Conservation (phyloP, 2,329 filamentous ascomycete species). For the Calonectria pauciramosa region DNA sequence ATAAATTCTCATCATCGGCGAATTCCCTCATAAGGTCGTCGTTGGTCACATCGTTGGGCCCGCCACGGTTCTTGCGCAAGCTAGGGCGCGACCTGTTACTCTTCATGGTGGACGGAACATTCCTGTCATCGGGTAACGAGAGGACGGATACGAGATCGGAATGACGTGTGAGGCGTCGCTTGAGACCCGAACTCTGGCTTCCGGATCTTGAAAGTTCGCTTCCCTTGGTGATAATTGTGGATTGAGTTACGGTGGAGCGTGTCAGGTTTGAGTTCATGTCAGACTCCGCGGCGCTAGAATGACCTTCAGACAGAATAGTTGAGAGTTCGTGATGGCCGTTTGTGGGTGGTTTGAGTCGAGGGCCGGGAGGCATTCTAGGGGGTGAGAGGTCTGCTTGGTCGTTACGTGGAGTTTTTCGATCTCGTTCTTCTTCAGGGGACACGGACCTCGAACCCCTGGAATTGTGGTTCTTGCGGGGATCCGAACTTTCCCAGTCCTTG, state of each 20-base stretch:
- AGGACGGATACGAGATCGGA: conserved; percentile 95
- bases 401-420: conserved; percentile 33
- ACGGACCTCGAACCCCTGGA: conserved; percentile 31
- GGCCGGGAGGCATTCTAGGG: conserved; percentile 48
- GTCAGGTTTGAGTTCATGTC: conserved; percentile 67
- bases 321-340: conserved; percentile 69
- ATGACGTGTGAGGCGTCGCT: conserved; percentile 87
- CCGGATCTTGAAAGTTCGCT: conserved; percentile 55
- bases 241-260: conserved; percentile 68
- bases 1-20: conserved; percentile 85
- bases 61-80: conserved; percentile 79
- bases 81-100: conserved; percentile 84
- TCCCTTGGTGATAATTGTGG: conserved; percentile 63
- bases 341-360: conserved; percentile 62
- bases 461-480: conserved; percentile 36
- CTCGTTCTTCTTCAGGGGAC: conserved; percentile 39
- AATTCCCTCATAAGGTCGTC: conserved; percentile 86
- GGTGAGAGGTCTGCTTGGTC: conserved; percentile 37
- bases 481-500: conserved; percentile 46
- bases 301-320: conserved; percentile 69
- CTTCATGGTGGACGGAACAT: conserved; percentile 70
- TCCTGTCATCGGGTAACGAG: conserved; percentile 75
- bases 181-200: conserved; percentile 69
- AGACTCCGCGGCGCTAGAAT: conserved; percentile 60
- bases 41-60: conserved; percentile 76